phyloP scores from a whole-genome alignment of 192 early-diverging fungal species.

The Ambispora gerdemannii region DNA sequence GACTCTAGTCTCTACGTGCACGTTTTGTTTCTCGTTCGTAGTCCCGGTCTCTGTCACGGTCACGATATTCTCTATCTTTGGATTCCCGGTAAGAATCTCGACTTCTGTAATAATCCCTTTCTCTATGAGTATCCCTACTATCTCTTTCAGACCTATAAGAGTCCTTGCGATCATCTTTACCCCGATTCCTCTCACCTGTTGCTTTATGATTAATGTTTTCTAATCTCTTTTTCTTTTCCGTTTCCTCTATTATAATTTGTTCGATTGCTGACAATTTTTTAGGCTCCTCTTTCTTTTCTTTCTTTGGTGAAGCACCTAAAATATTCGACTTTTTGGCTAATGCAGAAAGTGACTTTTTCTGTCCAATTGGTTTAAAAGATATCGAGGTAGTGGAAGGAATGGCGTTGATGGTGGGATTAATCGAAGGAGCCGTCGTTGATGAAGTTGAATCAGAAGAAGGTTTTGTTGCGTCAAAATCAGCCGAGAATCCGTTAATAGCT shows the following conservation, averaged over 20 bases:
- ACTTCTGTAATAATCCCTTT: not conserved
- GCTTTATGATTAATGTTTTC: slow-evolving; percentile 24
- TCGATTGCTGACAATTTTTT: slow-evolving; percentile 63
- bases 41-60: not conserved
- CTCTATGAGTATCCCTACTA: not conserved
- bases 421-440: slow-evolving; percentile 36
- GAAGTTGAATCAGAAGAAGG: slow-evolving; percentile 26
- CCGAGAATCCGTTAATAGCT: no score
- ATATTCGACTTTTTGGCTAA: slow-evolving; percentile 11
- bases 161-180: not conserved
- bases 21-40: not conserved
- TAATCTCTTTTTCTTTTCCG: slow-evolving; percentile 36
- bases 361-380: slow-evolving; percentile 31
- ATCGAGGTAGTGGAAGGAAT: slow-evolving; percentile 23
- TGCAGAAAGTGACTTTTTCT: slow-evolving; percentile 32
- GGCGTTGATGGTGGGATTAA: slow-evolving; percentile 26
- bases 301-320: not conserved
- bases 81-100: not conserved
- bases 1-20: no score
- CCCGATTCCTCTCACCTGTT: not conserved
- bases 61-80: slow-evolving; percentile 1
- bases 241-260: slow-evolving; percentile 59
- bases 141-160: slow-evolving; percentile 1
- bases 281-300: slow-evolving; percentile 24
- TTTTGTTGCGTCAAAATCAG: slow-evolving; percentile 29